These are phyloP conservation scores for Suillus alpinus DNA, from an alignment of 768 basidiomycete genomes.

Conservation along the genomic window DNA sequence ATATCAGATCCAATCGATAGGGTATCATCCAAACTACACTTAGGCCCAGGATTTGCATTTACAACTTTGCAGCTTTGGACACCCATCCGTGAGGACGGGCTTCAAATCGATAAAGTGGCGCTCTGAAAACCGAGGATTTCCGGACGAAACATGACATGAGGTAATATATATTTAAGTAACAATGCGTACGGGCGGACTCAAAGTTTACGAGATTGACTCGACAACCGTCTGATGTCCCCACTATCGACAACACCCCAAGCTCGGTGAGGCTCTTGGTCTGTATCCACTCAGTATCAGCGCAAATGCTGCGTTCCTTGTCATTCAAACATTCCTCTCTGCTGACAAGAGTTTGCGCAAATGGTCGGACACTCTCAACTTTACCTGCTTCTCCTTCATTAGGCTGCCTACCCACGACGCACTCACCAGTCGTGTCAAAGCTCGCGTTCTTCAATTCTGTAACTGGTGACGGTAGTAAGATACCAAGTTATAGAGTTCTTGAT, in stretches of 20 bases:
- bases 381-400: conserved; percentile 10
- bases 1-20: not conserved
- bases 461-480: conserved; percentile 60
- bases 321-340: conserved; percentile 2
- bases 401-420: conserved; percentile 42
- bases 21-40: not conserved
- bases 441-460: conserved; percentile 81
- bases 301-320: conserved; percentile 14
- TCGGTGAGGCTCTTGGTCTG: not conserved
- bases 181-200: not conserved
- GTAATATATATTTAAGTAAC: not conserved
- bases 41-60: not conserved
- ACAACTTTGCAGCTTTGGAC: too few relatives aligned
- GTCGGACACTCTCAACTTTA: conserved; percentile 14
- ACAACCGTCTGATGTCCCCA: not conserved
- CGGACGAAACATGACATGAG: not conserved
- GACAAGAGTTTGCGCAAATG: conserved; percentile 3
- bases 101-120: not conserved
- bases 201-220: not conserved
- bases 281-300: not conserved
- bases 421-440: conserved; percentile 65
- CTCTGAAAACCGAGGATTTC: not conserved
- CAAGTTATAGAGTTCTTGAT: conserved; percentile 85
- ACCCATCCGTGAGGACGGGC: too few relatives aligned
- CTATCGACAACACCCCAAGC: not conserved